Base-by-base conservation (phyloP, 2,329 filamentous ascomycete species). In the Myriosclerotinia duriaeana region DNA sequence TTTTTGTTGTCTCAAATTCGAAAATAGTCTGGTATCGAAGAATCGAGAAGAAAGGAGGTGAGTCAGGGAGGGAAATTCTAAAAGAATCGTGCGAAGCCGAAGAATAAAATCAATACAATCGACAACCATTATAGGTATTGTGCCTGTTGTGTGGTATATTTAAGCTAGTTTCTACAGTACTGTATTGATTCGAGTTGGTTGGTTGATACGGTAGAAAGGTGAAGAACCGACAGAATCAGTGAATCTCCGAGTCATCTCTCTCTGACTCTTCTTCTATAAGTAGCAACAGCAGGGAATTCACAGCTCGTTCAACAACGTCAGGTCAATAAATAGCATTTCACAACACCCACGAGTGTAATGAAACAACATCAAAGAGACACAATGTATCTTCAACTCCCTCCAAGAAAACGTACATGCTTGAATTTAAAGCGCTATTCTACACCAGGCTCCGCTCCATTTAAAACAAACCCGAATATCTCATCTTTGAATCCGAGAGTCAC, bases 341-440 rank as follows among this genome's bases (percentile, higher is more conserved):
- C 20, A n/a, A 14, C 17, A 38, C 20, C 53, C 36, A 17, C 11
- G 20, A 6, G 9, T 38, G 17, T 20, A 38, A 38, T 54, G 53
- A 34, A 14, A 36, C 2, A 54, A 54, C 34, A 36, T 53, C 52
- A 38, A n/a, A 12, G 14, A 60, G 9, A 36, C 20, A 17, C 20
- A 14, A 50, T 50, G 20, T 2, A 11, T 20, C 9, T 3, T 34
- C 14, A 30, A 5, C 17, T 14, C 17, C 55, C 55, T 8, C 40
- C 40, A 46, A 58, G 20, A 11, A 46, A 58, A 17, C 55, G 55
- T 30, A 46, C 34, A 34, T 58, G 55, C 26, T 42, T 58, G 40
- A 9, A 34, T 58, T 30, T 46, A 12, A 20, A 44, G 7, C 40
- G 46, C 40, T 46, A 58, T 58, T 42, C 40, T 34, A 58, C n/a